phyloP scores from a whole-genome alignment of 306 rosid species.

The Elaeagnus macrophylla region DNA sequence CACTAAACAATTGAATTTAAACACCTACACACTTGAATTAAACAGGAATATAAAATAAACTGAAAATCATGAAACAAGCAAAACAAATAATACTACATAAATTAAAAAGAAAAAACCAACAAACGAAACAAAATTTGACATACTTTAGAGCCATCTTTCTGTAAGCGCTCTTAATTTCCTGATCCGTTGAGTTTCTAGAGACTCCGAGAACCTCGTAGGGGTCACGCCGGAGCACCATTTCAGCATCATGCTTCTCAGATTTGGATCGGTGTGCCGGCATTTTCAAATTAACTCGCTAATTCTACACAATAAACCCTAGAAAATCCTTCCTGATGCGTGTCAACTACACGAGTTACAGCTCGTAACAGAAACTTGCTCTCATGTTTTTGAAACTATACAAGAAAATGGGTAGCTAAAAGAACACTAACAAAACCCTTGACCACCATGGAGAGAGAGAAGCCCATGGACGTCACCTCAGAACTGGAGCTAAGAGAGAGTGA shows the following conservation, averaged over 20 bases:
- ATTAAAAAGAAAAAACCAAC: not conserved
- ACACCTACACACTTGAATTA: no score
- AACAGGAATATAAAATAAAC: no score
- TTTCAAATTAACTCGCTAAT: conserved; percentile 13
- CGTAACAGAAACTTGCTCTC: conserved; percentile 12
- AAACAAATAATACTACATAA: not conserved
- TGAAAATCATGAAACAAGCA: not conserved
- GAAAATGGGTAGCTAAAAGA: conserved; percentile 6
- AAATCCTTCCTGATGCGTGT: not conserved
- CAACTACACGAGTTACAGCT: conserved; percentile 15
- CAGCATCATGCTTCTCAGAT: conserved; percentile 64
- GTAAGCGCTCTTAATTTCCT: conserved; percentile 89
- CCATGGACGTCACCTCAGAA: conserved; percentile 28
- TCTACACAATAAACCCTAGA: conserved; percentile 40
- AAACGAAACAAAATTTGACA: conserved; percentile 2
- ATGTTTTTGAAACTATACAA: conserved; percentile 1
- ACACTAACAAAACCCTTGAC: conserved; percentile 17
- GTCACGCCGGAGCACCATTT: conserved; percentile 73
- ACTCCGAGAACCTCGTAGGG: conserved; percentile 96
- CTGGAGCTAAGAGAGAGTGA: conserved; percentile 27
- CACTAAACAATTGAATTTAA: no score
- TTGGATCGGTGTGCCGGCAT: conserved; percentile 77
- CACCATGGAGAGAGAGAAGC: conserved; percentile 31
- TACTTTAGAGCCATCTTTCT: conserved; percentile 96
- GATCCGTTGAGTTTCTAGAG: conserved; percentile 73